Conservation (phyloP, 116 monocot species). For the Dioscorea cayenensis region DNA sequence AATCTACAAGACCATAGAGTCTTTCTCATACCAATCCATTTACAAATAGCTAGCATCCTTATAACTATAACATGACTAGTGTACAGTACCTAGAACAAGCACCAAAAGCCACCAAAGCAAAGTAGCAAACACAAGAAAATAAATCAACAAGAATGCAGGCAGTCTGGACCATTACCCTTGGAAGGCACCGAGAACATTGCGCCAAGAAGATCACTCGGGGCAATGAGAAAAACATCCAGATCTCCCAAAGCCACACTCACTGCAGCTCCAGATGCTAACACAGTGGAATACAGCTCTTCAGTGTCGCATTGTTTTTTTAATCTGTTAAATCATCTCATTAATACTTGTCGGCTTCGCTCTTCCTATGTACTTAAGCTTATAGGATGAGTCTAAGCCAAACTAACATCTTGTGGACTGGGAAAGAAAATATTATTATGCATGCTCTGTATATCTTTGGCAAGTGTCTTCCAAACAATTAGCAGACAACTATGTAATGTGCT, state of each 20-base stretch:
- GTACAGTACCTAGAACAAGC: too few species aligned
- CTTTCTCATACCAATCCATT: constrained; percentile 2
- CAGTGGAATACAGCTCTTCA: constrained; percentile 44
- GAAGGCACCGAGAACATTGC: constrained; percentile 26
- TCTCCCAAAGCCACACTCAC: not conserved
- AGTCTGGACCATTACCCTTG: constrained; percentile 18
- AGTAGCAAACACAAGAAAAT: too few species aligned
- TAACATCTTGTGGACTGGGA: too few species aligned
- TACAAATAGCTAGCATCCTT: constrained; percentile 2
- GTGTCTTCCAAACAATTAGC: constrained; percentile 71
- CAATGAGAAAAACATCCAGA: not conserved
- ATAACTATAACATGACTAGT: not conserved
- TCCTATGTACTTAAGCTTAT: too few species aligned
- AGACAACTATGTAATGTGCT: constrained; percentile 17
- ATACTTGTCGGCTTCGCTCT: too few species aligned
- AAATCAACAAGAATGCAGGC: constrained; percentile 37
- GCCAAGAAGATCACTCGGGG: constrained; percentile 2
- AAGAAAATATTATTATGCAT: too few species aligned
- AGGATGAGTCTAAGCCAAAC: too few species aligned
- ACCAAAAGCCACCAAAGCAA: too few species aligned
- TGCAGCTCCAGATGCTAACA: constrained; percentile 7
- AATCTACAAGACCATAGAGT: too few species aligned
- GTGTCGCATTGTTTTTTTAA: constrained; percentile 18
- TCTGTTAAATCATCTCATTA: too few species aligned
- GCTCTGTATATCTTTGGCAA: constrained; percentile 62